Conservation (phyloP, 2,329 filamentous ascomycete species). For the Trichoderma arundinaceum region DNA sequence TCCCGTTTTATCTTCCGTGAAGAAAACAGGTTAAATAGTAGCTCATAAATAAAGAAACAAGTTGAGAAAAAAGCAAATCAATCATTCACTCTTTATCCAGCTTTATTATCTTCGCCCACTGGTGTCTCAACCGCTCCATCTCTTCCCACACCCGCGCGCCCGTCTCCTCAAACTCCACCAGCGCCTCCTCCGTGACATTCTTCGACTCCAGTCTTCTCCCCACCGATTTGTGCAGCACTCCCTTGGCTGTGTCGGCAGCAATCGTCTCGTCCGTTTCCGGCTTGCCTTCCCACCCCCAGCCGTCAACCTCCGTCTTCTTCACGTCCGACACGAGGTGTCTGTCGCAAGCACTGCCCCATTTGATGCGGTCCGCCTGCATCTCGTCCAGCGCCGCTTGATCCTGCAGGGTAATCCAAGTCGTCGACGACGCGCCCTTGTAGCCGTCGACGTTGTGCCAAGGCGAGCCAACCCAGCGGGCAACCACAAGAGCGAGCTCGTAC, state of each 20-base stretch:
- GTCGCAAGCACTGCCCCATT: conserved; percentile 84
- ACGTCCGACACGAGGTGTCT: conserved; percentile 63
- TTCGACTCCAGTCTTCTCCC: conserved; percentile 64
- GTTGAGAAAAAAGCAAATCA: conserved; percentile 3
- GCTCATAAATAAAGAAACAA: neutral
- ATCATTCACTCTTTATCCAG: conserved; percentile 6
- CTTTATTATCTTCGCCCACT: conserved; percentile 62
- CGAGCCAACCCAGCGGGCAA: conserved; percentile 79
- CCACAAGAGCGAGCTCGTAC: conserved; percentile 70
- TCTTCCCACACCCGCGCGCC: conserved; percentile 68
- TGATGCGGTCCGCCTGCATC: conserved; percentile 61
- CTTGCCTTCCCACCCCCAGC: conserved; percentile 77
- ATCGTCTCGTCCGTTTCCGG: conserved; percentile 53
- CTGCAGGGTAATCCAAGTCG: conserved; percentile 78
- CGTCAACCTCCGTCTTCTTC: conserved; percentile 80
- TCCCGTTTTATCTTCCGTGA: neutral
- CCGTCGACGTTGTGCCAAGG: conserved; percentile 84
- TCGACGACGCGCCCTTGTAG: conserved; percentile 76
- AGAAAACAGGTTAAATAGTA: neutral
- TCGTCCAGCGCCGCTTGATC: conserved; percentile 66
- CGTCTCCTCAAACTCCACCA: conserved; percentile 65
- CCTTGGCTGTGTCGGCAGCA: conserved; percentile 51
- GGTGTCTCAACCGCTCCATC: conserved; percentile 72
- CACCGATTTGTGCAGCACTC: conserved; percentile 57
- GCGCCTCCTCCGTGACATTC: conserved; percentile 65